Base-by-base conservation (phyloP, 2,329 filamentous ascomycete species). In the Malbranchea cinnamomea region DNA sequence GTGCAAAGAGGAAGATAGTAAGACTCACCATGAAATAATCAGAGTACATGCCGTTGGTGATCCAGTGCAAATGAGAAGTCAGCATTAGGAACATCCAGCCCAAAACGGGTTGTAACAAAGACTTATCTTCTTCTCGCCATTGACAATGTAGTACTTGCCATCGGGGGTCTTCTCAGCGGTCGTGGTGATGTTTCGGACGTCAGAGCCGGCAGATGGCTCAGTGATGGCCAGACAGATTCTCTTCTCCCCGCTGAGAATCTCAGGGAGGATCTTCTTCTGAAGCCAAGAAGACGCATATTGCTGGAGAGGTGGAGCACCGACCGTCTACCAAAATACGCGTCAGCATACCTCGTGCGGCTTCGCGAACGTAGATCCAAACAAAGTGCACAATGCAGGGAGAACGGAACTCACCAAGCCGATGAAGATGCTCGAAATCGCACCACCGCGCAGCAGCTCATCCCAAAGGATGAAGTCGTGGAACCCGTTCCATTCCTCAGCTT, bases 91-190 rank as follows among this genome's bases (percentile, higher is more conserved):
- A n/a, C n/a, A n/a, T n/a, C n/a, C n/a, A n/a, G n/a, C n/a, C n/a
- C n/a, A n/a, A n/a, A n/a, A n/a, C n/a, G n/a, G n/a, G n/a, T n/a
- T n/a, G n/a, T n/a, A n/a, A n/a, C n/a, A n/a, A n/a, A n/a, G n/a
- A n/a, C n/a, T n/a, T n/a, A n/a, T n/a, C 64, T 98, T 98, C 78
- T 98, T 95, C 72, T 94, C 87, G 32, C 89, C 89, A 50, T 95
- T 98, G 59, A 98, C 89, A 44, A 95, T 95, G 60, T 91, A 98
- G 63, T 95, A 83, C 67, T 95, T 95, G 49, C 89, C 89, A 47
- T 98, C 89, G 45, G 89, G 80, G 39, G 71, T 81, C 34, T 95
- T 69, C 67, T 93, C 93, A 15, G 89, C 89, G 65, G 95, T 85
- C 56, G 87, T 95, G 9, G 77, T 89, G 42, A 98, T 55, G 59